Percentiles rank a stretch among this genome's conserved stretches.
phyloP scores from a whole-genome alignment of 2,329 filamentous ascomycete species.

The Xylaria sp. region DNA sequence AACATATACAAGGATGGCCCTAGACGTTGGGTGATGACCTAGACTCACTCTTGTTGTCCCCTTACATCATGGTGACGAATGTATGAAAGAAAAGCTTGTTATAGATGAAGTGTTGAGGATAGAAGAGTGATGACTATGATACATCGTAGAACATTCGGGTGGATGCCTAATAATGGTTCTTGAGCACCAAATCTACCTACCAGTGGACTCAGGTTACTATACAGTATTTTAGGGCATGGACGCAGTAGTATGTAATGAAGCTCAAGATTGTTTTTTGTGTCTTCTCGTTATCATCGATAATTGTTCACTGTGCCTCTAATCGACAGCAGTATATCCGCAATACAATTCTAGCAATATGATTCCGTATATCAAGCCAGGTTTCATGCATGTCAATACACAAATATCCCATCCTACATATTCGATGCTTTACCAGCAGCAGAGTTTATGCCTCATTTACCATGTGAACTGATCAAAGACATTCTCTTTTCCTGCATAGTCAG shows the following conservation, averaged over 20 bases:
- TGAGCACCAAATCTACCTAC: background rate
- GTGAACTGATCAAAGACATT: slow-evolving; percentile 21
- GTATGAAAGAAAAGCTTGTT: background rate
- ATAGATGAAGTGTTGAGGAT: slow-evolving; percentile 7
- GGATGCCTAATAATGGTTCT: background rate
- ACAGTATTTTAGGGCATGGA: background rate
- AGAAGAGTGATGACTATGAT: background rate
- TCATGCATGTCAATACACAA: background rate
- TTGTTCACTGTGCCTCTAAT: background rate
- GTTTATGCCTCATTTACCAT: slow-evolving; percentile 21
- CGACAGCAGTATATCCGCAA: background rate
- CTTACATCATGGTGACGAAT: slow-evolving; percentile 1
- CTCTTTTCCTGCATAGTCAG: background rate
- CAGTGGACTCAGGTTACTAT: background rate
- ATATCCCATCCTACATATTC: background rate
- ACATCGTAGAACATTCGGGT: background rate
- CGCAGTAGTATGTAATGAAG: background rate
- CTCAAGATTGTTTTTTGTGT: background rate
- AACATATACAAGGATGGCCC: background rate
- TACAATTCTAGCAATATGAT: background rate
- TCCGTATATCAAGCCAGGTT: slow-evolving; percentile 1
- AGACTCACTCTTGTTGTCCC: background rate
- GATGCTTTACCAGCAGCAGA: background rate
- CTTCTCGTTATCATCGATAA: background rate
- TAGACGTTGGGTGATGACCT: background rate